Evolutionary conservation across 768 basidiomycete genomes (phyloP).

Genomic region (Naganishia antarctica): DNA sequence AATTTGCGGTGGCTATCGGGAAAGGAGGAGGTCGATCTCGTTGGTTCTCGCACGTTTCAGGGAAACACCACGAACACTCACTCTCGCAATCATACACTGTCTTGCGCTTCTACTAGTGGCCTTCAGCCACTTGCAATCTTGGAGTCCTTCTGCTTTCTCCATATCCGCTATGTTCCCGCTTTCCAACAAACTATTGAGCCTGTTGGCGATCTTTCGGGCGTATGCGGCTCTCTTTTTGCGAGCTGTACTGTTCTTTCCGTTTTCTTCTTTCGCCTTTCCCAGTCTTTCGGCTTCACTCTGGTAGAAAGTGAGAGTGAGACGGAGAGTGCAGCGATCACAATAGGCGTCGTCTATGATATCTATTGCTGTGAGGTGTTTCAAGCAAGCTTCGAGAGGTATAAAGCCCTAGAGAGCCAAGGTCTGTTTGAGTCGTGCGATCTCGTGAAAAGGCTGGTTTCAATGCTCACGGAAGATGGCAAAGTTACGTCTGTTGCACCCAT

Average conservation of each 20-base stretch:
- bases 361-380: constrained; percentile 80
- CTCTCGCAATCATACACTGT: constrained; percentile 86
- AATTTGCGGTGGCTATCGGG: constrained; percentile 68
- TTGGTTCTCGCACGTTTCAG: neutral
- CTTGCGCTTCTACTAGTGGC: constrained; percentile 70
- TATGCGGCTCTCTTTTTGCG: constrained; percentile 58
- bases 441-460: neutral
- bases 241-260: constrained; percentile 1
- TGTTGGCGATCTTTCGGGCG: constrained; percentile 60
- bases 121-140: constrained; percentile 73
- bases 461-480: constrained; percentile 38
- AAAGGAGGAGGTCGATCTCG: too few relatives aligned
- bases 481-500: constrained; percentile 51
- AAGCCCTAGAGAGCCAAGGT: constrained; percentile 36
- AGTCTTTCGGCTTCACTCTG: constrained; percentile 61
- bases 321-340: constrained; percentile 83
- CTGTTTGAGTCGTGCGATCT: neutral
- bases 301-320: constrained; percentile 65
- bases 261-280: constrained; percentile 8
- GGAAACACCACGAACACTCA: constrained; percentile 49
- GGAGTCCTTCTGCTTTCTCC: constrained; percentile 56
- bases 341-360: constrained; percentile 87
- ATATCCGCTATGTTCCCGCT: constrained; percentile 71
- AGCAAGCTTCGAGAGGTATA: constrained; percentile 66
- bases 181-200: constrained; percentile 62